Conservation (phyloP, 2,329 filamentous ascomycete species). For the Fusarium sp. region DNA sequence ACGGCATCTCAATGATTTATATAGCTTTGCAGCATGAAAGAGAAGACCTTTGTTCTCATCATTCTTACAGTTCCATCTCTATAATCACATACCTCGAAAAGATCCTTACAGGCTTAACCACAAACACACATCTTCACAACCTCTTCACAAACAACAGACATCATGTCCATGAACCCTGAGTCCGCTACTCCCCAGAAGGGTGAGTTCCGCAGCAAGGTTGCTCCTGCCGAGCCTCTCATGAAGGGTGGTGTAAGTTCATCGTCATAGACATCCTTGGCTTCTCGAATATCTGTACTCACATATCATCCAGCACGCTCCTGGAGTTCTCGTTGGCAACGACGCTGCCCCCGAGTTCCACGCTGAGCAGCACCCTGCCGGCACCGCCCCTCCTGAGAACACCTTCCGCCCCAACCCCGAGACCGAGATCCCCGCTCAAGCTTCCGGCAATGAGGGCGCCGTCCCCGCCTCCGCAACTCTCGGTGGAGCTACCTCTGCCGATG, state of each 20-base stretch:
- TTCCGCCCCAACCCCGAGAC: conserved; percentile 54
- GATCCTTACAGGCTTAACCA: neutral
- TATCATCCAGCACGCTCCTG: conserved; percentile 69
- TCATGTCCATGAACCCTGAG: conserved; percentile 64
- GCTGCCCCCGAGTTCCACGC: conserved; percentile 71
- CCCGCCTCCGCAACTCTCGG: conserved; percentile 54
- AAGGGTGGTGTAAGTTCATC: conserved; percentile 63
- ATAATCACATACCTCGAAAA: neutral
- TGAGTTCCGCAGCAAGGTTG: conserved; percentile 65
- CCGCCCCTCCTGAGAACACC: conserved; percentile 64
- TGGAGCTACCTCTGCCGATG: conserved; percentile 59
- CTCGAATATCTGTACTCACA: conserved; percentile 16
- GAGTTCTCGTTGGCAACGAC: conserved; percentile 70
- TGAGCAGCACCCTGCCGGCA: conserved; percentile 70
- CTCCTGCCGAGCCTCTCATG: conserved; percentile 64
- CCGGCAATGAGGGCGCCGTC: conserved; percentile 43
- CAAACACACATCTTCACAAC: neutral
- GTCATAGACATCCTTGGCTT: neutral
- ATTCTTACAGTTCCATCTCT: neutral
- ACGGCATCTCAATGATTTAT: conserved; percentile 16
- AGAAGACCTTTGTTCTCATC: neutral
- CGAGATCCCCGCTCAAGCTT: conserved; percentile 53
- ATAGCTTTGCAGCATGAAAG: neutral
- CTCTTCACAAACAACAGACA: conserved; percentile 19
- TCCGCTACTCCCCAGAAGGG: conserved; percentile 64